A percentile compares a stretch with the other conserved stretches of the same genome.
Conservation (phyloP, 495 filamentous ascomycete species). For the Viridothelium virens region DNA sequence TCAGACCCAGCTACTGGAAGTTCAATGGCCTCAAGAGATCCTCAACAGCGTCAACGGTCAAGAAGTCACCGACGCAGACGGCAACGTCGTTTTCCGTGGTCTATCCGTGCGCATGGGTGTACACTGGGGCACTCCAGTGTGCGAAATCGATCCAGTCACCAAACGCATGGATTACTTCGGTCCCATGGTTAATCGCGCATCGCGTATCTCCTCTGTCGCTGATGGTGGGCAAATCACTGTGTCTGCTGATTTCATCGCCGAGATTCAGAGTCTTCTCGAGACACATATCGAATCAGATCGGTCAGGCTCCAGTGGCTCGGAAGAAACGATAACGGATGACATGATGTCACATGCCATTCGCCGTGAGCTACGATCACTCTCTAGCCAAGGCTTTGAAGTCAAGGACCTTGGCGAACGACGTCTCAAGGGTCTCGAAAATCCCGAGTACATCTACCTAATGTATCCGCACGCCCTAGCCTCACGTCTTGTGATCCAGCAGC, state of each 20-base stretch:
- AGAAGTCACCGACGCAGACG: conserved; percentile 72
- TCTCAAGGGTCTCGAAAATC: conserved; percentile 94
- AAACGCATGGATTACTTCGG: conserved; percentile 99
- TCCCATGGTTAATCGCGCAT: conserved; percentile 96
- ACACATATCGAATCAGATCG: conserved; percentile 72
- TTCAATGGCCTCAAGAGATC: conserved; percentile 89
- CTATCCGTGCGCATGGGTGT: conserved; percentile 95
- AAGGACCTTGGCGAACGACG: conserved; percentile 91
- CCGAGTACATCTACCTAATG: conserved; percentile 87
- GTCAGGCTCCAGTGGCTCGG: conserved; percentile 56
- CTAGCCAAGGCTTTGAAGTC: conserved; percentile 89
- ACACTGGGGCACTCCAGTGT: conserved; percentile 90
- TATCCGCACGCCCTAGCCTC: conserved; percentile 85
- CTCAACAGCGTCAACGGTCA: conserved; percentile 77
- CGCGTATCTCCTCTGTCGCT: conserved; percentile 86
- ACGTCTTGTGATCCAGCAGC: conserved; percentile 58
- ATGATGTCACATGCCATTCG: conserved; percentile 63
- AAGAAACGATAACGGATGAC: conserved; percentile 65
- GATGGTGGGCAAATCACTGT: conserved; percentile 97
- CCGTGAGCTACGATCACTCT: conserved; percentile 77
- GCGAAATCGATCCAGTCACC: conserved; percentile 90
- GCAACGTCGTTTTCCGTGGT: conserved; percentile 83
- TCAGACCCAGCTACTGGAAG: conserved; percentile 75
- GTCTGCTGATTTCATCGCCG: conserved; percentile 89
- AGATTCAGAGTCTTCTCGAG: conserved; percentile 86